Evolutionary conservation across 1,284 basidiomycete species (phyloP), one percentile per base, ranked within the genome.

Genomic region (Puccinia sorghi): DNA sequence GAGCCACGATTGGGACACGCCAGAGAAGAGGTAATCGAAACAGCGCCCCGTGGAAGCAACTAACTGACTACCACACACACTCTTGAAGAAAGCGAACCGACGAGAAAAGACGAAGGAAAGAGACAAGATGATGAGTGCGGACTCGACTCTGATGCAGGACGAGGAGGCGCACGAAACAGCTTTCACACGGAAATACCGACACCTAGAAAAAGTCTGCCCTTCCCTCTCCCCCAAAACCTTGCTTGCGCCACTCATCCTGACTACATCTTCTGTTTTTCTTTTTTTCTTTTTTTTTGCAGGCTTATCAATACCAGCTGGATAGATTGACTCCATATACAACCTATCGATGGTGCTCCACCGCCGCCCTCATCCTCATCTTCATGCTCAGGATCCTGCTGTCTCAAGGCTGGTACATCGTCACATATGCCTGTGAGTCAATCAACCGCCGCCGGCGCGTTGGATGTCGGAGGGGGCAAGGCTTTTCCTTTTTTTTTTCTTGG

Each of bases 271-370:
- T 61, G 57, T 39, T n/a, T 27, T 39, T 37, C 4, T 56, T 25
- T 20, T 37, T 39, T 67, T 4, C 20, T 12, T 46, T 66, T 46
- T 66, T 66, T 66, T 7, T 20, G 17, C 32, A 83, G 79, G 81
- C 81, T 20, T 81, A 82, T 84, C 94, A 97, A 85, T 90, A 90
- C 83, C 85, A 90, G 39, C 88, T 98, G 52, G 97, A 99, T 87
- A 89, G 91, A 69, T 91, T 92, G 85, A 97, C 96, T 3, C 97
- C 97, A 0, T 90, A 94, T 84, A 89, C 91, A 37, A 85, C 93
- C 25, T 89, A 96, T 83, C 89, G 97, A 81, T 99, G 97, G 97
- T 84, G 92, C n/a, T 88, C 88, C 25, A 94, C 93, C 6, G 87
- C 87, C 3, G 92, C 87, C 2, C 83, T 97, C 37, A 86, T 97